Evolutionary conservation across 73 alveolate genomes (phyloP).

Genomic region (Paramecium sexaurelia): DNA sequence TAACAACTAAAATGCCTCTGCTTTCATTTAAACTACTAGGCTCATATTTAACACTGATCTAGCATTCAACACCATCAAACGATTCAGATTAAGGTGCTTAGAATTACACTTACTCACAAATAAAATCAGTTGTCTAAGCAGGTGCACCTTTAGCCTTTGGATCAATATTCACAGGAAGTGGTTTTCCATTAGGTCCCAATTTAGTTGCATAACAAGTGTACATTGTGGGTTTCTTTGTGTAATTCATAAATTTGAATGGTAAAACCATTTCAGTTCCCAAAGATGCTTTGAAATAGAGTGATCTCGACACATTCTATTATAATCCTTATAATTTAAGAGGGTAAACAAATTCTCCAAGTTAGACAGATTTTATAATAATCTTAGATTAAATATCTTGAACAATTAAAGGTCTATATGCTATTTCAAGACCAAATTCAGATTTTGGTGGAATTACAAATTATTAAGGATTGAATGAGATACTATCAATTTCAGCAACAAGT

Average conservation of each 20-base stretch:
- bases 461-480: conserved; percentile 92
- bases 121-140: conserved; percentile 71
- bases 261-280: conserved; percentile 97
- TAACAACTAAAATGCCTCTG: conserved; percentile 93
- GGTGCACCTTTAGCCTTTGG: conserved; percentile 69
- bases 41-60: conserved; percentile 93
- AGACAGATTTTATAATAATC: conserved; percentile 84
- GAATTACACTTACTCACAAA: conserved; percentile 72
- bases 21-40: conserved; percentile 95
- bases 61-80: conserved; percentile 93
- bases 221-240: conserved; percentile 92
- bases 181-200: conserved; percentile 86
- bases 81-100: conserved; percentile 88
- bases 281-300: conserved; percentile 94
- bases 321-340: conserved; percentile 81
- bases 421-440: conserved; percentile 96
- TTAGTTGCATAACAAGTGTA: conserved; percentile 93
- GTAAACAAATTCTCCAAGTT: conserved; percentile 88
- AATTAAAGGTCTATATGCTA: conserved; percentile 92
- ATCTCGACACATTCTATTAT: conserved; percentile 86
- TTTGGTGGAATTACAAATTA: conserved; percentile 90
- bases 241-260: conserved; percentile 95
- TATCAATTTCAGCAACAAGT: conserved; percentile 85
- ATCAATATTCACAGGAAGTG: conserved; percentile 61
- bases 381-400: conserved; percentile 88